phyloP scores from a whole-genome alignment of 176 grass and related monocot genomes.

The Raddia distichophylla region DNA sequence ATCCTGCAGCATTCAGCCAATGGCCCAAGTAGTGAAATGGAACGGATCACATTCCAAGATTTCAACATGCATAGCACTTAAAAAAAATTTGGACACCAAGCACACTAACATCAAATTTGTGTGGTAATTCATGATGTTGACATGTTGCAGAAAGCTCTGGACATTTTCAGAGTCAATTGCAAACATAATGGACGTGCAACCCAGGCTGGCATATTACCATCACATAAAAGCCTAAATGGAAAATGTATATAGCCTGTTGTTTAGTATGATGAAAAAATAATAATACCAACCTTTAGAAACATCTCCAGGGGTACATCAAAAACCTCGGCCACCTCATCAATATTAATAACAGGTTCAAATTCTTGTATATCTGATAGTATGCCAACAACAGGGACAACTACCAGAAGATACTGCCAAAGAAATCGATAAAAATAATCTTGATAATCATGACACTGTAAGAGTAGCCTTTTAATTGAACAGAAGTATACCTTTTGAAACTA shows the following conservation, averaged over 20 bases:
- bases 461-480: background rate
- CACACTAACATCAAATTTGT: background rate
- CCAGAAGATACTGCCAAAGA: constrained; percentile 69
- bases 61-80: background rate
- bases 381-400: constrained; percentile 69
- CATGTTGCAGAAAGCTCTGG: background rate
- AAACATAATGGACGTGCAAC: background rate
- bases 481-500: background rate
- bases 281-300: constrained; percentile 71
- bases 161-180: background rate
- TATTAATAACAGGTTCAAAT: constrained; percentile 59
- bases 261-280: constrained; percentile 22
- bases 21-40: background rate
- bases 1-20: constrained; percentile 44
- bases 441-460: background rate
- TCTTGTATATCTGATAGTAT: constrained; percentile 55
- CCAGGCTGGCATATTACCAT: background rate
- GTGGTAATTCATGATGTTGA: background rate
- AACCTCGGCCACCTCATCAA: constrained; percentile 58
- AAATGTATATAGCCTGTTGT: background rate
- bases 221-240: background rate
- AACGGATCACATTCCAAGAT: background rate
- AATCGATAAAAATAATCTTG: constrained; percentile 6
- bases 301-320: constrained; percentile 73
- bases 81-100: too few species aligned